Percentiles rank a stretch among this genome's conserved stretches.
These are phyloP conservation scores for Nepenthes gracilis DNA, from an alignment of 148 eudicot genomes.

Conservation along the genomic window DNA sequence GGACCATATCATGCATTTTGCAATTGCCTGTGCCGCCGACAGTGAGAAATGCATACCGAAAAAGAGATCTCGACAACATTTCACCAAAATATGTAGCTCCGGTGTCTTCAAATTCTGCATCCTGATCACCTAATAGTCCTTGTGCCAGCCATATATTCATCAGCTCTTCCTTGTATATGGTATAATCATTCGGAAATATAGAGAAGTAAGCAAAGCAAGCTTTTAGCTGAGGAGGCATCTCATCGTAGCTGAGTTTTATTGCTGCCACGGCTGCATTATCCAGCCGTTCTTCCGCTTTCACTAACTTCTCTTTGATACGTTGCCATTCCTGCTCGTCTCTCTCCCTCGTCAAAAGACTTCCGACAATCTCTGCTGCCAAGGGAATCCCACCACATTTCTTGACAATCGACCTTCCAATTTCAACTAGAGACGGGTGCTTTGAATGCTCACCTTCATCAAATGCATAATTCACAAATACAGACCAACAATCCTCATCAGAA, in stretches of 20 bases:
- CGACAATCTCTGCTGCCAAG: conserved; percentile 23
- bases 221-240: conserved; percentile 16
- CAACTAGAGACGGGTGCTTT: background rate
- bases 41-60: conserved; percentile 23
- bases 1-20: conserved; percentile 37
- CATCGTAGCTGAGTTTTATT: conserved; percentile 11
- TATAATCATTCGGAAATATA: background rate
- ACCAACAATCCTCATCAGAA: conserved; percentile 9
- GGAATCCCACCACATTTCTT: conserved; percentile 31
- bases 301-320: conserved; percentile 8
- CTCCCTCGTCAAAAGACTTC: conserved; percentile 8
- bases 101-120: background rate
- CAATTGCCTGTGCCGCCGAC: conserved; percentile 18
- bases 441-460: conserved; percentile 12
- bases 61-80: conserved; percentile 26
- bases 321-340: conserved; percentile 16
- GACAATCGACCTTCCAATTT: conserved; percentile 14
- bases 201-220: conserved; percentile 11
- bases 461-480: conserved; percentile 11
- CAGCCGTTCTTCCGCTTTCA: background rate
- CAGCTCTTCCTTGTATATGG: background rate
- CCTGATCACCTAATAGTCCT: conserved; percentile 6
- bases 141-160: conserved; percentile 12
- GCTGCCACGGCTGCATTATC: conserved; percentile 6
- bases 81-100: conserved; percentile 9